Evolutionary conservation across 176 grass and related monocot genomes (phyloP), one percentile per base, ranked within the genome.

Genomic region (Oryza officinalis): DNA sequence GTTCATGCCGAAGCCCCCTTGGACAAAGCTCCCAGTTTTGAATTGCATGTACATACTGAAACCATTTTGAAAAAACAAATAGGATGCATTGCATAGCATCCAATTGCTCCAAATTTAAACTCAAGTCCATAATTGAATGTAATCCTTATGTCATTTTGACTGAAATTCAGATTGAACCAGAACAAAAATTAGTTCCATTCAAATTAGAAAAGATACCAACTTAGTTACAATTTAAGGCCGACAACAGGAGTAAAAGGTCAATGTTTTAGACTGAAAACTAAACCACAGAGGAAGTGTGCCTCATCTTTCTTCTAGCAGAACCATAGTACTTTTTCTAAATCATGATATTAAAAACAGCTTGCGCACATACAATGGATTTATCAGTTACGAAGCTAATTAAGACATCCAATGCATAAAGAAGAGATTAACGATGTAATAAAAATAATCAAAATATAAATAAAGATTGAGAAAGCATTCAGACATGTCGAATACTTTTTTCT

Each of bases 321-420:
- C 1, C 52, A 57, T 57, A 57, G 52, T 57, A n/a, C 1, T 22
- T 65, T 26, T 20, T 1, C 23, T 44, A 43, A 28, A 45, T 4
- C 0, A 6, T 63, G 3, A 6, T 40, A 63, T 77, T 77, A 12
- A 20, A 27, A 65, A 79, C 5, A 78, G 27, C 4, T 8, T 65
- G 13, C 41, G 13, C 1, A 0, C 76, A 65, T 30, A 28, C 20
- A 13, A 3, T 67, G 31, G 46, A 38, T n/a, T n/a, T 83, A 50
- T 66, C 28, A 13, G 14, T n/a, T 71, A 79, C 47, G 0, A 73
- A 32, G 38, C 35, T 71, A 77, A 70, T n/a, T 47, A 79, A 63
- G 47, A 63, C 18, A 45, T 8, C 9, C 13, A 0, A 70, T 26
- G 74, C 4, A 70, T 63, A 70, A 25, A 43, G 22, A 63, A 50